Evolutionary conservation across 2,329 filamentous ascomycete genomes (phyloP).

Genomic region (Penicillium sp.): DNA sequence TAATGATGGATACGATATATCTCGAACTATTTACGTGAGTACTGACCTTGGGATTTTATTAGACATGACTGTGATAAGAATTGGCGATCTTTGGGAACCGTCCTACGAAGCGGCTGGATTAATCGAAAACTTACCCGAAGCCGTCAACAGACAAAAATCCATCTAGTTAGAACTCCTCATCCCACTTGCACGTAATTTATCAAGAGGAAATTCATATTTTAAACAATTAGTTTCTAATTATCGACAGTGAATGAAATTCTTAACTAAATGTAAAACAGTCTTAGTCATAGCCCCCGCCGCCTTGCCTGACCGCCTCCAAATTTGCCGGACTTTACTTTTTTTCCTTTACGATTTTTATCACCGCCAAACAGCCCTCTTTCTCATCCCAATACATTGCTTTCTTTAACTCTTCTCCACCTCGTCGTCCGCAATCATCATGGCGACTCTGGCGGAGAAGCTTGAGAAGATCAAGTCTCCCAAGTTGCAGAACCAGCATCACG

Average conservation of each 20-base stretch:
- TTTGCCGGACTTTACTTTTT: slow-evolving; percentile 12
- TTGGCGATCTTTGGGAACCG: no score
- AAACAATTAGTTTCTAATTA: background rate
- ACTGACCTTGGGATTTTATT: background rate
- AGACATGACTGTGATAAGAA: background rate
- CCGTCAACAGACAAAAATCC: no score
- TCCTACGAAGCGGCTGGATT: background rate
- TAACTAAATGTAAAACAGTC: background rate
- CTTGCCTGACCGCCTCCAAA: slow-evolving; percentile 4
- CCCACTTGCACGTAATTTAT: background rate
- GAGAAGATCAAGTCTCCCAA: slow-evolving; percentile 97
- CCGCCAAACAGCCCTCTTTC: slow-evolving; percentile 12
- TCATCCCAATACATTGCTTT: slow-evolving; percentile 8
- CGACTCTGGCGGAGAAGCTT: slow-evolving; percentile 81
- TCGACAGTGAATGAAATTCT: background rate
- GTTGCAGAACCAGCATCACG: slow-evolving; percentile 91
- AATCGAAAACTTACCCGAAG: background rate
- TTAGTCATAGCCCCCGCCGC: slow-evolving; percentile 2
- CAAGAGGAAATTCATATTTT: background rate
- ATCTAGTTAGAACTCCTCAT: no score
- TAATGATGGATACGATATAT: background rate
- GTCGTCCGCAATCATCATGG: slow-evolving; percentile 42
- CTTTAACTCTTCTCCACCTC: slow-evolving; percentile 21
- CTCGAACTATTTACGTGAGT: no score
- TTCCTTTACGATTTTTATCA: slow-evolving; percentile 13